These are phyloP conservation scores for Lunasporangiospora selenospora DNA, from an alignment of 192 early-diverging fungal species.

Conservation along the genomic window DNA sequence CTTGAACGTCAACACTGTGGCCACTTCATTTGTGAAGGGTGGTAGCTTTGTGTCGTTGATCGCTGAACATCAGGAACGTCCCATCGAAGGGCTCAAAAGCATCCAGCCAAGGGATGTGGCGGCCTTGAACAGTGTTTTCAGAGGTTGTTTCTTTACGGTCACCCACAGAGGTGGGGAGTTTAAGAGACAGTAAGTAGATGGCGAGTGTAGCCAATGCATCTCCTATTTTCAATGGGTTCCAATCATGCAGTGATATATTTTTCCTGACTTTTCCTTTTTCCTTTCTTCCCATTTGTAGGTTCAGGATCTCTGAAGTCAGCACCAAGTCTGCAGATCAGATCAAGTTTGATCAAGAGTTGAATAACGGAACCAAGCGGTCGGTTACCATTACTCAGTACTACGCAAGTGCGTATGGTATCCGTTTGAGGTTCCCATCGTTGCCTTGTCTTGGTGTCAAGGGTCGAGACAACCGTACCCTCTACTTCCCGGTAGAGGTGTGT, in stretches of 20 bases:
- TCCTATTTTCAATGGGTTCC: too few species aligned
- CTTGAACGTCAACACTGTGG: conserved; percentile 62
- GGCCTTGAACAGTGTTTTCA: conserved; percentile 41
- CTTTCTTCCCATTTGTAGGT: conserved; percentile 75
- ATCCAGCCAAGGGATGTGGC: conserved; percentile 58
- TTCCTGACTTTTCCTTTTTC: too few species aligned
- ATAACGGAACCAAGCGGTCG: conserved; percentile 47
- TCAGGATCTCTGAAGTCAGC: conserved; percentile 68
- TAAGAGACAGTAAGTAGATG: conserved; percentile 24
- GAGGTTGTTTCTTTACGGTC: conserved; percentile 53
- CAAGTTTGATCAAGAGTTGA: conserved; percentile 66
- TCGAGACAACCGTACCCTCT: conserved; percentile 20
- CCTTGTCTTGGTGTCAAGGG: conserved; percentile 77
- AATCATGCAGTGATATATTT: too few species aligned
- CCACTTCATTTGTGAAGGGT: conserved; percentile 59
- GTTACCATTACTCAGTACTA: conserved; percentile 79
- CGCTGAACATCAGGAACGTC: conserved; percentile 23
- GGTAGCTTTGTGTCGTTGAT: conserved; percentile 69
- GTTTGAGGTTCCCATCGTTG: conserved; percentile 76
- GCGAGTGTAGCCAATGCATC: too few species aligned
- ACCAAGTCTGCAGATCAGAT: conserved; percentile 63
- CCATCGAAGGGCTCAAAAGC: too few species aligned
- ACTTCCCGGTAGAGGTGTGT: conserved; percentile 91
- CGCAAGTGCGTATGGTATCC: conserved; percentile 68
- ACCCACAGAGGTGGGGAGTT: conserved; percentile 59